Conservation (phyloP, 1,139 yeast species). For the Candida smagusa region DNA sequence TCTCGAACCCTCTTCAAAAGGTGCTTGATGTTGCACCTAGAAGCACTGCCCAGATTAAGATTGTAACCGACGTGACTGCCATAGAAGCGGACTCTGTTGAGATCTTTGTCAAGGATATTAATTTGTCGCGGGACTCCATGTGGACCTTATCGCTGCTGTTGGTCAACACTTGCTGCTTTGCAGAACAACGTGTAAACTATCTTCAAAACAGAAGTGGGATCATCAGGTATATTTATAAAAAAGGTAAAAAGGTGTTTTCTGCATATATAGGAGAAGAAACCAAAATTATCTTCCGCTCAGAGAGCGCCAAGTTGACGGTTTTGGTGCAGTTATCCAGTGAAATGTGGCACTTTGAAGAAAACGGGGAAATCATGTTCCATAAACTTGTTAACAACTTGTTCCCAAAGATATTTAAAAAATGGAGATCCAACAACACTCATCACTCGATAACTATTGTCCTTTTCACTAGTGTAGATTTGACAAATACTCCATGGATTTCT, state of each 20-base stretch:
- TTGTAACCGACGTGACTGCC: constrained; percentile 30
- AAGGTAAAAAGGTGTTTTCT: constrained; percentile 64
- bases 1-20: constrained; percentile 60
- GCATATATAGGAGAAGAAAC: constrained; percentile 72
- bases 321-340: constrained; percentile 87
- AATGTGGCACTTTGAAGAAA: constrained; percentile 98
- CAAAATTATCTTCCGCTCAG: constrained; percentile 81
- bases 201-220: constrained; percentile 58
- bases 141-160: constrained; percentile 74
- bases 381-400: constrained; percentile 86
- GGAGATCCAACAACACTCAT: constrained; percentile 85
- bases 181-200: constrained; percentile 62
- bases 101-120: constrained; percentile 74
- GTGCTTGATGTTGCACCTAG: constrained; percentile 67
- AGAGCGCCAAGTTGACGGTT: constrained; percentile 80
- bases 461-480: constrained; percentile 75
- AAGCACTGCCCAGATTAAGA: constrained; percentile 53
- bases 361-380: constrained; percentile 91
- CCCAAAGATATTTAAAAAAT: constrained; percentile 83
- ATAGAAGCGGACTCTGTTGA: constrained; percentile 82
- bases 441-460: constrained; percentile 89
- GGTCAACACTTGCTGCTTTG: constrained; percentile 62
- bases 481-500: constrained; percentile 52
- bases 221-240: constrained; percentile 64
- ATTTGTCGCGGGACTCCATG: constrained; percentile 88